Base-by-base conservation (phyloP, 192 early-diverging fungal genomes). In the Coemansia sp. region DNA sequence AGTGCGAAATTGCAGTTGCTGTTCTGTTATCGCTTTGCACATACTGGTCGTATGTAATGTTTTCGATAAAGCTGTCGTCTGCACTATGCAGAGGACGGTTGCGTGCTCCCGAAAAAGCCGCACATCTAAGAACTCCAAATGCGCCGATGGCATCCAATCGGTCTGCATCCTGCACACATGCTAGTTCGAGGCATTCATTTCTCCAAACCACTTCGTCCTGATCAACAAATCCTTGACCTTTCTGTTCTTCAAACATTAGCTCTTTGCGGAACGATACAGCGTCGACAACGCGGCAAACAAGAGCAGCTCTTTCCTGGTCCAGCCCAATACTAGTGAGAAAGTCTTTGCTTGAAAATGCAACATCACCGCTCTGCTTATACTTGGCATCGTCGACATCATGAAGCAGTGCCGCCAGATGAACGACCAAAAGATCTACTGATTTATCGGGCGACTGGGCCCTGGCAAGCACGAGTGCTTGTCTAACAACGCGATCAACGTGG, bases 331-430 rank as follows among this genome's bases (percentile, higher is more conserved):
- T 78, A 30, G 61, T 58, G 6, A 89, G 74, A 25, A 89, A 81
- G 12, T 77, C 67, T 4, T 70, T 71, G 45, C 81, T 81, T 0
- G 84, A 80, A 48, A 67, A 67, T 9, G 50, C 48, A 10, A 62
- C 54, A 13, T 75, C 70, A 0, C 56, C 64, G 8, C 70, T 66
- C 17, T 84, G 59, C 41, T 44, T 73, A 57, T 87, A 89, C 55
- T 89, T 89, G 25, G 82, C 83, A 60, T 89, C 87, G 10, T 84
- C 84, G 15, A 89, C 82, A 51, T 89, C 85, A 21, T 89, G 87
- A 33, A 87, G 81, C 6, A 89, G 71, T 6, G 84, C 85, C 0
- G 87, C 85, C n/a, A 89, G 57, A 44, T 83, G 83, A 10, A 87
- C 85, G 0, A 89, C 55, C 10, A 85, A 69, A 11, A 76, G 21